Conservation (phyloP, 2,329 filamentous ascomycete genomes). For the Thermochaetoides dissita region DNA sequence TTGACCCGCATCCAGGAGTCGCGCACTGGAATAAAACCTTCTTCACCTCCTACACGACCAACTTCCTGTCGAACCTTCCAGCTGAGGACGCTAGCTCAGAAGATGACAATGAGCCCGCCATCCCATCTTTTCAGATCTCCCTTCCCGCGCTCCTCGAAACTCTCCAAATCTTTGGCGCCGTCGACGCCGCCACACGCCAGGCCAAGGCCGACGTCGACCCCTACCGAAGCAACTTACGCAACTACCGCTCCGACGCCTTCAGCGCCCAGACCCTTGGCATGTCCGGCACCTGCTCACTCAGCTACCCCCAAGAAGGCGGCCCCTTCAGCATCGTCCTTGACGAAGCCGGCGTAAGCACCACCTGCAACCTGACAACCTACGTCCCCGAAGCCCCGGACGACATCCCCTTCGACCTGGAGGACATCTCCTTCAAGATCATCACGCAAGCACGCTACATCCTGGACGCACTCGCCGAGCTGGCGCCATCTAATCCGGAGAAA, state of each 20-base stretch:
- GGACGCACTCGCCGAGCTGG: constrained; percentile 57
- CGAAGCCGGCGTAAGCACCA: constrained; percentile 75
- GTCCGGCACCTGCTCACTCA: constrained; percentile 70
- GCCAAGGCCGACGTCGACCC: constrained; percentile 45
- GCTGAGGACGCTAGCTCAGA: constrained; percentile 19
- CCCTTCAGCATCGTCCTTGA: constrained; percentile 76
- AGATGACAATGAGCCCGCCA: constrained; percentile 25
- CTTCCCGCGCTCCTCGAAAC: constrained; percentile 81
- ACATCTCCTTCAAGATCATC: constrained; percentile 81
- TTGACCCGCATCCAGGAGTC: constrained; percentile 37
- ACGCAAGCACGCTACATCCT: constrained; percentile 66
- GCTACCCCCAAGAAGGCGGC: constrained; percentile 60
- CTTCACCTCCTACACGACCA: constrained; percentile 73
- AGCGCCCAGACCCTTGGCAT: constrained; percentile 71
- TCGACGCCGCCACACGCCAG: constrained; percentile 48
- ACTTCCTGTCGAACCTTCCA: constrained; percentile 24
- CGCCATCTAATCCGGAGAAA: constrained; percentile 55
- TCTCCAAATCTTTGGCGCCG: constrained; percentile 86
- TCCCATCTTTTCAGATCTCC: constrained; percentile 73
- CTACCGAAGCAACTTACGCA: constrained; percentile 47
- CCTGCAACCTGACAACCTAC: constrained; percentile 82
- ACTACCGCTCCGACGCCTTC: constrained; percentile 60
- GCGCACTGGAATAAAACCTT: constrained; percentile 79
- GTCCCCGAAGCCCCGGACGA: constrained; percentile 59
- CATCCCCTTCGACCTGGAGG: constrained; percentile 75